Evolutionary conservation across 495 filamentous ascomycete species (phyloP).

Genomic region (Aspergillus steynii): DNA sequence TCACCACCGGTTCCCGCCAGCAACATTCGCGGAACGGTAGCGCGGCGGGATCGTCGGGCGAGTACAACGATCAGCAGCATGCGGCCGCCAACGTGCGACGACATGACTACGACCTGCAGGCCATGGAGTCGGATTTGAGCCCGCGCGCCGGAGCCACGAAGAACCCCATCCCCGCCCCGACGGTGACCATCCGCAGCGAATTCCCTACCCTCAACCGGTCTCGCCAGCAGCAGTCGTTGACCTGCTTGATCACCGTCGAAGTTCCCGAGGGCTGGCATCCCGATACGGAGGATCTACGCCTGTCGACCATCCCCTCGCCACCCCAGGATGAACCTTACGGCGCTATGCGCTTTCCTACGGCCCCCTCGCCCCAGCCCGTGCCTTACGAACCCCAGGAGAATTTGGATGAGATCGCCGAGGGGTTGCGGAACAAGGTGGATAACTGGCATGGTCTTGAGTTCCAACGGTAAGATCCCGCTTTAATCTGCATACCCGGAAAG

Average conservation of each 20-base stretch:
- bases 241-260: constrained; percentile 92
- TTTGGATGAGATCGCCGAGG: constrained; percentile 83
- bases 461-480: constrained; percentile 56
- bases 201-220: constrained; percentile 92
- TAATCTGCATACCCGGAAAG: neutral
- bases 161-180: constrained; percentile 90
- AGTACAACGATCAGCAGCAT: constrained; percentile 67
- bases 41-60: constrained; percentile 69
- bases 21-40: constrained; percentile 71
- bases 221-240: constrained; percentile 91
- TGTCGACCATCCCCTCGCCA: constrained; percentile 57
- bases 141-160: constrained; percentile 67
- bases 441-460: constrained; percentile 99
- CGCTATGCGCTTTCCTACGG: constrained; percentile 32
- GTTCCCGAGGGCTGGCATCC: constrained; percentile 90
- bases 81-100: constrained; percentile 54
- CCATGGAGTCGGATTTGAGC: constrained; percentile 86
- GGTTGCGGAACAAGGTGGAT: constrained; percentile 80
- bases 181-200: constrained; percentile 90
- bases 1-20: constrained; percentile 53
- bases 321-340: constrained; percentile 44
- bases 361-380: constrained; percentile 31
- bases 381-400: constrained; percentile 59
- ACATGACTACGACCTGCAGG: constrained; percentile 94
- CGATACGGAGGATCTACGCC: constrained; percentile 78